Base-by-base conservation (phyloP, 129 eudicot genomes). In the Kitagawia praeruptora region DNA sequence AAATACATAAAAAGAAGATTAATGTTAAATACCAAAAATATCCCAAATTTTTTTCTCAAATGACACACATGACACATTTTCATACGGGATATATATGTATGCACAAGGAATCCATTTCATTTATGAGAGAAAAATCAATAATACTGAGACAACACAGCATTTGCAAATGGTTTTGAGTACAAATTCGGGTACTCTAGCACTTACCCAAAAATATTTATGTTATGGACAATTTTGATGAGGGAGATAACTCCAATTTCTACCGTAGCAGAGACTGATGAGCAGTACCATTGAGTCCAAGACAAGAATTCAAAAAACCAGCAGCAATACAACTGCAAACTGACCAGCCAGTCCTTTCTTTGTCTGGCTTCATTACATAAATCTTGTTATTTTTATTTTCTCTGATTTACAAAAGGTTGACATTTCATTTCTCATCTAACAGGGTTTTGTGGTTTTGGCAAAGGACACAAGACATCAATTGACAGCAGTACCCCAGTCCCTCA, bases 401-500 rank as follows among this genome's bases (percentile, higher is more conserved):
- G 41, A 67, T 31, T 67, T 41, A 71, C 0, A 10, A 38, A 8
- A 21, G 45, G 47, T 71, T 41, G 28, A 11, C 75, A 71, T 71
- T 69, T 69, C 5, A 4, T 37, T 18, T 38, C 28, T 3, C 3
- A 69, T 12, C 18, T 49, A 3, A 13, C n/a, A 56, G 66, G 23
- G 15, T 61, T 41, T 71, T 41, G 41, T 34, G 8, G 47, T 71
- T 21, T 71, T 71, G 28, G 18, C 46, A 40, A 5, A 25, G 64
- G 58, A 63, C 47, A 78, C 34, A 15, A 15, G 21, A 42, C 54
- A 78, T 64, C 64, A n/a, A 78, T 25, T 78, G 25, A 46, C 34
- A n/a, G 44, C 81, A 78, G 66, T n/a, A 19, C 48, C 48, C 47
- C 76, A 42, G 49, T 23, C 51, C 51, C 76, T 73, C 76, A 66